Conservation (phyloP, 768 basidiomycete species). For the Tubosaeta sp. region DNA sequence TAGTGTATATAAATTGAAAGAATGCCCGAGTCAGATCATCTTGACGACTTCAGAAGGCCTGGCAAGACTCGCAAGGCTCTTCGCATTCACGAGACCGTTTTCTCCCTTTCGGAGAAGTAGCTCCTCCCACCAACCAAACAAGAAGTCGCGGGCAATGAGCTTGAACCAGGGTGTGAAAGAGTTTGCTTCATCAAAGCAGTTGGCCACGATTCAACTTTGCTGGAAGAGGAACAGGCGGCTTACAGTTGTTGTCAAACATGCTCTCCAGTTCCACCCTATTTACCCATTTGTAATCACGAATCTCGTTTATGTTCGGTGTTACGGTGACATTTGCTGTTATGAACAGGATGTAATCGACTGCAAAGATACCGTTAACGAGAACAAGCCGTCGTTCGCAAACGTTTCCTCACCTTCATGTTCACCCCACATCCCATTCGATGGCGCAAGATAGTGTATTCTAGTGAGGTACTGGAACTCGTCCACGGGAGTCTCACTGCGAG, state of each 20-base stretch:
- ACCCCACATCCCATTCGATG: slow-evolving; percentile 90
- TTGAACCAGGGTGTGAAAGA: slow-evolving; percentile 99
- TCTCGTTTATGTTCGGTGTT: slow-evolving; percentile 83
- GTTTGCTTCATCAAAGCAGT: slow-evolving; percentile 47
- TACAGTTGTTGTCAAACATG: slow-evolving; percentile 85
- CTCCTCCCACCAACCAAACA: slow-evolving; percentile 99
- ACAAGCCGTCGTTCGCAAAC: not conserved
- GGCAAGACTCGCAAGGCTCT: slow-evolving; percentile 50
- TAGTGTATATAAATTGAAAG: not conserved
- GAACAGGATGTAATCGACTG: slow-evolving; percentile 99
- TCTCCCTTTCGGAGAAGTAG: slow-evolving; percentile 57
- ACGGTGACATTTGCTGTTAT: slow-evolving; percentile 84
- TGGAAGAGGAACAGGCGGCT: slow-evolving; percentile 17
- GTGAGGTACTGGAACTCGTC: slow-evolving; percentile 93
- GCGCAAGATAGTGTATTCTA: slow-evolving; percentile 95
- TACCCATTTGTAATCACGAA: slow-evolving; percentile 87
- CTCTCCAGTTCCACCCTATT: slow-evolving; percentile 82
- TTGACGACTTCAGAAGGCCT: slow-evolving; percentile 73
- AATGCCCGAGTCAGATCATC: slow-evolving; percentile 42
- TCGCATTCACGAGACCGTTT: slow-evolving; percentile 52
- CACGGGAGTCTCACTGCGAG: slow-evolving; percentile 65
- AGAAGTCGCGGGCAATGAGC: slow-evolving; percentile 92
- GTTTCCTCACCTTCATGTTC: slow-evolving; percentile 84
- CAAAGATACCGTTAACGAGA: slow-evolving; percentile 7
- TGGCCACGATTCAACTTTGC: not conserved